Evolutionary conservation across 2,329 filamentous ascomycete species (phyloP).

Genomic region (Alternaria gaisen): DNA sequence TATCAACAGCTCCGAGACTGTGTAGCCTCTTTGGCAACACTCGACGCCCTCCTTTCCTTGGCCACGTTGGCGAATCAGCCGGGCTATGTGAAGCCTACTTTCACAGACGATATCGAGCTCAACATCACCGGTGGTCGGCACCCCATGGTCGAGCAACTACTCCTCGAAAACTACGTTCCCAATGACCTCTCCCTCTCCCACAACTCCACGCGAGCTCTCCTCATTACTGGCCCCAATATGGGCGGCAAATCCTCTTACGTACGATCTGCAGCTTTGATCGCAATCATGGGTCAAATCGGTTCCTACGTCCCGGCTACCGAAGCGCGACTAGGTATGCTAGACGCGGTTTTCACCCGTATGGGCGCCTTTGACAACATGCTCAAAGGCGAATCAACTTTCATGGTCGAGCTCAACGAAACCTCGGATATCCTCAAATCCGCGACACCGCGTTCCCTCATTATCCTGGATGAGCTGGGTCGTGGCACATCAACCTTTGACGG

Average conservation of each 20-base stretch:
- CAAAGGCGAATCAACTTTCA: constrained; percentile 93
- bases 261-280: constrained; percentile 86
- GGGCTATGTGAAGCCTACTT: constrained; percentile 83
- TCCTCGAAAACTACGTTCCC: constrained; percentile 87
- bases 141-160: constrained; percentile 92
- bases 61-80: constrained; percentile 84
- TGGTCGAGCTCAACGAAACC: constrained; percentile 96
- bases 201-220: constrained; percentile 69
- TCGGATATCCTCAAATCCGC: constrained; percentile 89
- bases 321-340: constrained; percentile 79
- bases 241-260: constrained; percentile 99
- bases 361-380: constrained; percentile 97
- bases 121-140: constrained; percentile 80
- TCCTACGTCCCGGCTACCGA: constrained; percentile 87
- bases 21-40: constrained; percentile 81
- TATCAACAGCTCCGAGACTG: constrained; percentile 92
- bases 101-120: constrained; percentile 72
- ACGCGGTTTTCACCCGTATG: constrained; percentile 95
- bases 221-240: constrained; percentile 98
- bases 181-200: constrained; percentile 80
- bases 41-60: constrained; percentile 90
- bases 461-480: constrained; percentile 92
- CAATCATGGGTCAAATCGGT: constrained; percentile 93
- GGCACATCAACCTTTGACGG: constrained; percentile 96
- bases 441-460: constrained; percentile 82